Evolutionary conservation across 257 asterid species (phyloP).

Genomic region (Penstemon barbatus): DNA sequence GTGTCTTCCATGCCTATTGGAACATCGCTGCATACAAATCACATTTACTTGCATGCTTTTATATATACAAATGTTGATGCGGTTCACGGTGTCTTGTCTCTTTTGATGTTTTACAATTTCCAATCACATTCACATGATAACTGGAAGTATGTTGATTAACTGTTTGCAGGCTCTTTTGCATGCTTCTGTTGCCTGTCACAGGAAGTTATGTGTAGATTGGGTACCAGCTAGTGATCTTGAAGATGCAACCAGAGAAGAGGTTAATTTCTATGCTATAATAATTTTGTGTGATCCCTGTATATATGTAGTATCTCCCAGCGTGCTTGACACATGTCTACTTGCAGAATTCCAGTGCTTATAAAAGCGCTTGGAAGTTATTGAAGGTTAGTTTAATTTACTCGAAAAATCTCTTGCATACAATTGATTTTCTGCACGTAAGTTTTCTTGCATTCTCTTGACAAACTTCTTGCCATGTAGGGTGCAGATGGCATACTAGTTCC

Average conservation of each 20-base stretch:
- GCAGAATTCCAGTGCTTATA: conserved; percentile 76
- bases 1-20: background rate
- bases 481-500: conserved; percentile 77
- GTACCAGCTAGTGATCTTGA: conserved; percentile 92
- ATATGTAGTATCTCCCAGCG: conserved; percentile 28
- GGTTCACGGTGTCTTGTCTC: background rate
- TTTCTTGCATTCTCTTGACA: conserved; percentile 26
- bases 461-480: conserved; percentile 43
- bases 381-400: conserved; percentile 54
- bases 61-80: conserved; percentile 2
- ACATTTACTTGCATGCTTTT: background rate
- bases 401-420: background rate
- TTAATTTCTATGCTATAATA: conserved; percentile 27
- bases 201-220: conserved; percentile 82
- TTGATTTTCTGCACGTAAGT: background rate
- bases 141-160: conserved; percentile 2
- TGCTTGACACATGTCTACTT: conserved; percentile 26
- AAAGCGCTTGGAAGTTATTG: conserved; percentile 75
- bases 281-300: conserved; percentile 22
- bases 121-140: background rate
- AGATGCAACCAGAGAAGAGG: conserved; percentile 70
- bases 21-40: background rate
- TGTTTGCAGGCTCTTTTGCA: conserved; percentile 89
- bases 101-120: background rate
- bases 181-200: conserved; percentile 77